These are phyloP conservation scores for Trichomonas vaginalis DNA, from an alignment of 208 protist species.

Conservation along the genomic window DNA sequence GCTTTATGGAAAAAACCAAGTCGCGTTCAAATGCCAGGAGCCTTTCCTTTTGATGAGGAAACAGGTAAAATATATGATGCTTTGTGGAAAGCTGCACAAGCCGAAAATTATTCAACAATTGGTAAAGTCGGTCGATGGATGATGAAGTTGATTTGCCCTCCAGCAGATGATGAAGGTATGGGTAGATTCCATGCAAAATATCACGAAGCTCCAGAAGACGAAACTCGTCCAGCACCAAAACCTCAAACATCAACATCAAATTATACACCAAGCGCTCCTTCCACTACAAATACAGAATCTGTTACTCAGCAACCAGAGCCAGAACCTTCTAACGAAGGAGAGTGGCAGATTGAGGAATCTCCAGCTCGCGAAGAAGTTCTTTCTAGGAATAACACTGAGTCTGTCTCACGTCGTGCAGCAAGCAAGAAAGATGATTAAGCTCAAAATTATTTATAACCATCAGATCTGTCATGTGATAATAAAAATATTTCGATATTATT, in stretches of 20 bases:
- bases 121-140: neutral
- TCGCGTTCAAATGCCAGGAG: neutral
- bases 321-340: no score
- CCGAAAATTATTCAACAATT: neutral
- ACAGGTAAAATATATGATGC: neutral
- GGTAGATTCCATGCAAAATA: neutral
- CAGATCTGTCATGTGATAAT: no score
- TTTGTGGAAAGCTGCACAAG: neutral
- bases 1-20: neutral
- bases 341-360: neutral
- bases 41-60: neutral
- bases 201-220: neutral
- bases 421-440: neutral
- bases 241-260: neutral
- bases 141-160: neutral
- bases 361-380: neutral
- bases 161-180: conserved; percentile 12
- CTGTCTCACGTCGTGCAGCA: neutral
- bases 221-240: neutral
- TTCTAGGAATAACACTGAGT: neutral
- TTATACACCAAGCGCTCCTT: neutral
- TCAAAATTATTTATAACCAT: no score
- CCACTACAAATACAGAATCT: neutral
- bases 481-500: no score
- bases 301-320: neutral